Percentiles rank a stretch among this genome's conserved stretches.
These are phyloP conservation scores for Fusarium algeriense DNA, from an alignment of 2,329 filamentous ascomycete species.

Conservation along the genomic window DNA sequence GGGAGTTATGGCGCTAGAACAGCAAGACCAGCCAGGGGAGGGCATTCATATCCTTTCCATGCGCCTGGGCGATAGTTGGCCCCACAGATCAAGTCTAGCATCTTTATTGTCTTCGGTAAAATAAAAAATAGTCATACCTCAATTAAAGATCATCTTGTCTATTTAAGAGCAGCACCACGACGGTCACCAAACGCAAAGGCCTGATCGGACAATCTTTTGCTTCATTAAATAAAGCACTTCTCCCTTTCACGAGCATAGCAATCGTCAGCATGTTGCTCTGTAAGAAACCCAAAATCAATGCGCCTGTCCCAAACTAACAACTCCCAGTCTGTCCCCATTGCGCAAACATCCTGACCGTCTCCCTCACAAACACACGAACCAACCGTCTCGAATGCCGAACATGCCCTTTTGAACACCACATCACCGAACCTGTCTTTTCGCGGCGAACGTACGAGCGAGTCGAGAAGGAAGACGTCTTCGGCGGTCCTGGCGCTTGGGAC, in stretches of 20 bases:
- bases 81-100: slow-evolving; percentile 29
- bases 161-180: background rate
- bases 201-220: background rate
- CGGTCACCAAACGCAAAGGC: background rate
- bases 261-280: slow-evolving; percentile 72
- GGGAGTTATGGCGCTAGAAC: slow-evolving; percentile 31
- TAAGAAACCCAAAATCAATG: slow-evolving; percentile 53
- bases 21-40: background rate
- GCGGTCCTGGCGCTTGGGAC: slow-evolving; percentile 88
- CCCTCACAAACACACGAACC: slow-evolving; percentile 64
- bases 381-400: slow-evolving; percentile 97
- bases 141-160: slow-evolving; percentile 2
- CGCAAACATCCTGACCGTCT: slow-evolving; percentile 85
- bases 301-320: slow-evolving; percentile 21
- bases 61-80: slow-evolving; percentile 1
- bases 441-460: slow-evolving; percentile 89
- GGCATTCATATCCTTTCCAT: background rate
- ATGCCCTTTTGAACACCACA: slow-evolving; percentile 90
- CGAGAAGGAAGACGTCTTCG: slow-evolving; percentile 90
- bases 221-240: background rate
- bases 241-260: background rate
- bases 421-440: slow-evolving; percentile 81
- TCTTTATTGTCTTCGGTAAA: slow-evolving; percentile 3
- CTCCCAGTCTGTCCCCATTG: slow-evolving; percentile 81
- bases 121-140: slow-evolving; percentile 17